Percentiles rank a stretch among this genome's conserved stretches.
Conservation (phyloP, 2,329 filamentous ascomycete species). For the Dactylella cylindrospora region DNA sequence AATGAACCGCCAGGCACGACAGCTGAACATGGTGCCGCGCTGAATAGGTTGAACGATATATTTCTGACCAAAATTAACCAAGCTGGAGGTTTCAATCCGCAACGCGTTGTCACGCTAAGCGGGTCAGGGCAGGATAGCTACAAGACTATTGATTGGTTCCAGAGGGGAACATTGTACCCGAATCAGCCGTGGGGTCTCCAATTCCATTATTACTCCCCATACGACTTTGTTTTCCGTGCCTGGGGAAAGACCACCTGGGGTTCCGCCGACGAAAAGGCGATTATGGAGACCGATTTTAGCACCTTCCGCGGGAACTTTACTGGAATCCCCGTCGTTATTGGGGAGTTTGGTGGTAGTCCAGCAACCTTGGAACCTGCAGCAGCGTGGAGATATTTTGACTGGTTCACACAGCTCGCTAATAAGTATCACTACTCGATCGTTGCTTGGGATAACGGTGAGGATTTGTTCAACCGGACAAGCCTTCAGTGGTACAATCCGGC, state of each 20-base stretch:
- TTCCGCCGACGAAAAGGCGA: constrained; percentile 59
- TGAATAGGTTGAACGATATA: constrained; percentile 61
- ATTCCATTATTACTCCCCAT: constrained; percentile 64
- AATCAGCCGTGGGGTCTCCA: constrained; percentile 63
- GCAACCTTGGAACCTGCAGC: constrained; percentile 59
- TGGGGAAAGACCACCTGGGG: constrained; percentile 66
- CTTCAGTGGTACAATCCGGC: constrained; percentile 59
- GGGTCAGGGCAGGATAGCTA: constrained; percentile 58
- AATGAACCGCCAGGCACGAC: constrained; percentile 62
- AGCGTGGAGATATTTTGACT: constrained; percentile 62
- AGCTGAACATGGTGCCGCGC: constrained; percentile 56
- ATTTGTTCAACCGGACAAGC: constrained; percentile 56
- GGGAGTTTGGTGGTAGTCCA: constrained; percentile 61
- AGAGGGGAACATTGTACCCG: constrained; percentile 56
- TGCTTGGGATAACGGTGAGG: constrained; percentile 65
- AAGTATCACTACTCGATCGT: constrained; percentile 58
- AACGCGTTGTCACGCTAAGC: constrained; percentile 61
- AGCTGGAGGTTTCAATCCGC: constrained; percentile 60
- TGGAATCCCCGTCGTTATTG: constrained; percentile 54
- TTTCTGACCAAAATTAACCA: constrained; percentile 60
- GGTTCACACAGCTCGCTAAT: constrained; percentile 57
- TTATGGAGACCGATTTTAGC: constrained; percentile 57
- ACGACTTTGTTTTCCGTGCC: constrained; percentile 55
- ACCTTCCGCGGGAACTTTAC: constrained; percentile 60
- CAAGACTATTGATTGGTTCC: constrained; percentile 61